Base-by-base conservation (phyloP, 345 rosid species). In the Bruguiera sexangula region DNA sequence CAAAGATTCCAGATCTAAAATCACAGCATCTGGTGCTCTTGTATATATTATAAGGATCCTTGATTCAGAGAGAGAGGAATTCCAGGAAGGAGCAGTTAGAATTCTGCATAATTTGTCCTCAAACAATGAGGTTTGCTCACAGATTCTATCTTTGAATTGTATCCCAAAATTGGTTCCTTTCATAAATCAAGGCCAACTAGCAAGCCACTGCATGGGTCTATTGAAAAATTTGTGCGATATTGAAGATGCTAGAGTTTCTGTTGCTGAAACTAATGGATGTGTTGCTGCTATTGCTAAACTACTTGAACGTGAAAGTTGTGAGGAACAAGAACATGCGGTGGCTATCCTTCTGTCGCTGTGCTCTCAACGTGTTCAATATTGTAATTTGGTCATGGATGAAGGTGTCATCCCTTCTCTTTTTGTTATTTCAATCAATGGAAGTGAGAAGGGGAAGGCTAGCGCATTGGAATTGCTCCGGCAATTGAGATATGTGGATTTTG, bases 391-490 rank as follows among this genome's bases (percentile, higher is more conserved):
- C 15, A 81, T 88, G 93, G 78, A 73, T 9, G 90, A 88, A 76
- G 86, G 86, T 3, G 75, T 86, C 3, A 84, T 89, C 69, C 83
- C 97, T 21, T 74, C 81, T 53, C 89, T 91, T 21, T 29, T 74
- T 39, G 31, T n/a, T 51, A 73, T 89, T 72, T 78, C 93, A 4
- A 63, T 68, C 8, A 88, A 88, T 59, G 98, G 98, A 59, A 87
- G 78, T 19, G 88, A 87, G 19, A 84, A 81, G 67, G 89, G 84
- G 2, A 87, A 79, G 74, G 81, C 64, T 16, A 53, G 70, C 13
- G 98, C 97, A 34, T 57, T 79, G 4, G 97, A 91, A 67, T 72
- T 94, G 78, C 90, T 85, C 61, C 83, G 96, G 81, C 80, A 88
- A 52, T 81, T 94, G 29, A 79, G 78, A 72, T 91, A 82, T 51